A percentile compares a stretch with the other conserved stretches of the same genome.
These are phyloP conservation scores for Eucalyptus erythrocorys DNA, from an alignment of 345 rosid genomes.

Conservation along the genomic window DNA sequence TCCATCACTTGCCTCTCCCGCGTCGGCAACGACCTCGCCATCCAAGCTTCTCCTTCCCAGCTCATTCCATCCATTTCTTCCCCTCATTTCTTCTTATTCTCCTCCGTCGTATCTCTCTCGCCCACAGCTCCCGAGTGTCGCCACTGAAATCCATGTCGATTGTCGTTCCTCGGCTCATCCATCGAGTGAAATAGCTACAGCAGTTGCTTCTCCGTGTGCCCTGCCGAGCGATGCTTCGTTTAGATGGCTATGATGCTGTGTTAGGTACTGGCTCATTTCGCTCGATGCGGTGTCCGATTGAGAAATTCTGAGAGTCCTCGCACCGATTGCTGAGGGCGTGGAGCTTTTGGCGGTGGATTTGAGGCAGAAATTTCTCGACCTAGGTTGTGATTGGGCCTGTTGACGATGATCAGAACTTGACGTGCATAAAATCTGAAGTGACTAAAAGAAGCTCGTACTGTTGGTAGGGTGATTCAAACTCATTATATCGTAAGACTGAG, in stretches of 20 bases:
- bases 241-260: background rate
- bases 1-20: constrained; percentile 73
- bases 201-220: background rate
- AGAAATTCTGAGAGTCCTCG: background rate
- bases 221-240: background rate
- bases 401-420: rapidly evolving
- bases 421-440: background rate
- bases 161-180: background rate
- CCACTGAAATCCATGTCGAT: background rate
- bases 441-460: background rate
- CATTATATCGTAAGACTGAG: background rate
- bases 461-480: background rate
- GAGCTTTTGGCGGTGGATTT: background rate
- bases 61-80: constrained; percentile 1
- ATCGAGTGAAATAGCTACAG: background rate
- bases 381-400: background rate
- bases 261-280: background rate
- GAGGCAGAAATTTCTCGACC: background rate
- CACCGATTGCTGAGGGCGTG: background rate
- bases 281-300: background rate
- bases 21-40: constrained; percentile 78
- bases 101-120: background rate
- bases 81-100: background rate
- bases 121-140: background rate
- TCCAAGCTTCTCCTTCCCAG: constrained; percentile 66